Evolutionary conservation across 306 rosid genomes (phyloP).

Genomic region (Elaeagnus macrophylla): DNA sequence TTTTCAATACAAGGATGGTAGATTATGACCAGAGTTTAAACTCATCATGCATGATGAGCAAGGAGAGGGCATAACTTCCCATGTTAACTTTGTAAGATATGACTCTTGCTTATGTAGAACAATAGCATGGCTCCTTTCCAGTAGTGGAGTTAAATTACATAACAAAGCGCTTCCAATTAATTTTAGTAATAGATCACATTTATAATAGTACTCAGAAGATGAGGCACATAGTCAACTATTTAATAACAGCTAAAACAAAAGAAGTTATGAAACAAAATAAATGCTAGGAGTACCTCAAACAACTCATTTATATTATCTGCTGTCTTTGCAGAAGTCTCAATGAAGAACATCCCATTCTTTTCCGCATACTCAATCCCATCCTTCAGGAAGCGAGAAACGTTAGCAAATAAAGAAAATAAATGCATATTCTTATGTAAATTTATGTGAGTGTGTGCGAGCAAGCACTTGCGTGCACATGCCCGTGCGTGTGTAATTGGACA

Average conservation of each 20-base stretch:
- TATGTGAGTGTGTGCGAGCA: constrained; percentile 11
- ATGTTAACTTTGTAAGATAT: too few species aligned
- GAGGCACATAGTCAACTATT: neutral
- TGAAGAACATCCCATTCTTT: constrained; percentile 92
- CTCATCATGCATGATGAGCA: too few species aligned
- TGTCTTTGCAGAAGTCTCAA: constrained; percentile 99
- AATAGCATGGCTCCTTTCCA: too few species aligned
- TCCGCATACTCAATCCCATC: constrained; percentile 87
- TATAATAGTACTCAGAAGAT: neutral
- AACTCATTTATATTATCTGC: constrained; percentile 94
- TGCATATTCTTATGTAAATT: constrained; percentile 2
- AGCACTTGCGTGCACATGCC: too few species aligned
- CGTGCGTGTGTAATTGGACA: too few species aligned
- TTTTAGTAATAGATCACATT: neutral
- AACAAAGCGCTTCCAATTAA: too few species aligned
- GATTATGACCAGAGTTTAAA: too few species aligned
- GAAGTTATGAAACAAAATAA: neutral
- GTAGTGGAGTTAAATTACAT: too few species aligned
- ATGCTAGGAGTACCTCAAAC: constrained; percentile 64
- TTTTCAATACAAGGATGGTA: too few species aligned
- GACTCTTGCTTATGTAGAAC: too few species aligned
- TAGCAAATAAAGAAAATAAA: constrained; percentile 1
- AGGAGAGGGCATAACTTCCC: too few species aligned
- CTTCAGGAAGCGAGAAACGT: constrained; percentile 26
- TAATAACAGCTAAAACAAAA: constrained; percentile 5